Evolutionary conservation across 2,329 filamentous ascomycete species (phyloP), one percentile per base, ranked within the genome.

Genomic region (Colletotrichum endophyticum): DNA sequence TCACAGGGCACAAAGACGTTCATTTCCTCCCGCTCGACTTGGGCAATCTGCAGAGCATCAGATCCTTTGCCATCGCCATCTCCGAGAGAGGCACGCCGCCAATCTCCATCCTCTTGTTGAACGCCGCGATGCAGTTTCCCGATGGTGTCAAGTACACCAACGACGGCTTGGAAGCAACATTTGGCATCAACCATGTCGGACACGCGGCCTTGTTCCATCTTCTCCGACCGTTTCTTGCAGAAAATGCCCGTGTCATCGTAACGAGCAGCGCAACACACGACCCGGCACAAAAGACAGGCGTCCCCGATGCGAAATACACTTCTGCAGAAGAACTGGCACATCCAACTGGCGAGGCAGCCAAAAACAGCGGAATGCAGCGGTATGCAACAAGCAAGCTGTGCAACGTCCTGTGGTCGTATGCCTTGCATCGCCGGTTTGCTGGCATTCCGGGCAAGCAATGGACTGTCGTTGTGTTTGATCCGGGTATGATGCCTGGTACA

Each of bases 151-250:
- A 78, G 1, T 83, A 84, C 64, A 86, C 85, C 0, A 75, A 68
- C 0, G 86, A 90, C 25, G 86, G 86, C 9, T 79, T 89, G 56
- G 89, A 91, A 78, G 78, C 80, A 36, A 88, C 86, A 8, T 91
- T 91, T 78, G 88, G 83, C 6, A 83, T 89, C 77, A 88, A 85
- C 72, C 88, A 90, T 77, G 83, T 90, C 57, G 89, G 89, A 7
- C 88, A 91, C 78, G 86, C 88, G 16, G 80, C 90, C 3, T 84
- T 91, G 1, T 88, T 89, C 79, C 86, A 87, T 70, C 84, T 90
- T 5, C 83, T 91, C 5, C 81, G 81, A 5, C 85, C 87, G 0
- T 66, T 82, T 59, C 80, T 89, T 8, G 84, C 85, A 5, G 66
- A 79, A 0, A 80, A 85, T 7, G 86, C 86, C 4, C 84, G 88